Evolutionary conservation across 345 rosid genomes (phyloP).

Genomic region (Citrus cavaleriei): DNA sequence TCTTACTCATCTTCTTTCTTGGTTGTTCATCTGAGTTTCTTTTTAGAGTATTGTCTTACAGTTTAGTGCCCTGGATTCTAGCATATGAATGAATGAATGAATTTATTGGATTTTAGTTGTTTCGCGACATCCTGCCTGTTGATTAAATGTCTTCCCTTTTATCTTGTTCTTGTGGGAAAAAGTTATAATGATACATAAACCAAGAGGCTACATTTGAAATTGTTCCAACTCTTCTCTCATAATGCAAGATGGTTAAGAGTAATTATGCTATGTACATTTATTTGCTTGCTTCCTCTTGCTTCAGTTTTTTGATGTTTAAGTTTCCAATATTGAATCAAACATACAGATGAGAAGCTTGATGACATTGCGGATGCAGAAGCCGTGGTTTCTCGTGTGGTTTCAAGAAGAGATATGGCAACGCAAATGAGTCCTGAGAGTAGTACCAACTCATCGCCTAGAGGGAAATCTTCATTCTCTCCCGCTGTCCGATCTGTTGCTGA

Average conservation of each 20-base stretch:
- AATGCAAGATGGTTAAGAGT: background rate
- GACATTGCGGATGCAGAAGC: conserved; percentile 32
- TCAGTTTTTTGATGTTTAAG: background rate
- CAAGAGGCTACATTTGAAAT: background rate
- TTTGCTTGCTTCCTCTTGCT: background rate
- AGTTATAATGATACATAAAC: background rate
- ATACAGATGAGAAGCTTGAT: conserved; percentile 58
- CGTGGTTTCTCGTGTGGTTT: conserved; percentile 38
- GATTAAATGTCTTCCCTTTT: too few relatives aligned
- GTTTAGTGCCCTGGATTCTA: too few relatives aligned
- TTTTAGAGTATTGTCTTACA: background rate
- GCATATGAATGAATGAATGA: too few relatives aligned
- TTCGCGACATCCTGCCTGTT: background rate
- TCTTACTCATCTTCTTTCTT: too few relatives aligned
- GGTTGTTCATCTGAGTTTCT: too few relatives aligned
- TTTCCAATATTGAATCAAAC: conserved; percentile 1
- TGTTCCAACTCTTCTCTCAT: background rate
- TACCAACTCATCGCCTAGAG: conserved; percentile 39
- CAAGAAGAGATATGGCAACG: conserved; percentile 85
- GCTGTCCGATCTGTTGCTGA: conserved; percentile 34
- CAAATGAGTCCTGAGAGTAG: conserved; percentile 78
- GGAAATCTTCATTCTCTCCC: conserved; percentile 27
- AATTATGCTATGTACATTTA: background rate
- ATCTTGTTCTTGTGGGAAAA: background rate
- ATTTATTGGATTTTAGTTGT: too few relatives aligned